Evolutionary conservation across 2,329 filamentous ascomycete species (phyloP).

Genomic region (Epichloe sibirici): DNA sequence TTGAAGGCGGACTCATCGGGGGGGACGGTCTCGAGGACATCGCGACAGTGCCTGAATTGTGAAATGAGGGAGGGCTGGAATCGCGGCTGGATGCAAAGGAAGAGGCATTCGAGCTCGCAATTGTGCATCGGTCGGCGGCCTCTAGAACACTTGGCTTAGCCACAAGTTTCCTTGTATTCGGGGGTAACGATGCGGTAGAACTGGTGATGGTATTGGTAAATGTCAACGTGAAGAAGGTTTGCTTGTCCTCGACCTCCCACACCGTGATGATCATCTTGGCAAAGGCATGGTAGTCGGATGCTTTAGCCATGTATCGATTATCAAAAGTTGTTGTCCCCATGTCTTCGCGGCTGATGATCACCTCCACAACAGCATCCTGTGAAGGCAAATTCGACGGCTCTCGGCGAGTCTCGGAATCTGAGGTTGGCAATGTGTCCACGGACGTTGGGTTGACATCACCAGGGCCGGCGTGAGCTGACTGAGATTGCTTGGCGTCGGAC

Average conservation of each 20-base stretch:
- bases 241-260: conserved; percentile 55
- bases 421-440: conserved; percentile 6
- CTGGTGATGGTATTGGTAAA: conserved; percentile 52
- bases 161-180: conserved; percentile 24
- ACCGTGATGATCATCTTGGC: conserved; percentile 69
- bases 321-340: conserved; percentile 27
- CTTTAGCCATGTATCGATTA: conserved; percentile 21
- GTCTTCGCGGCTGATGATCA: conserved; percentile 46
- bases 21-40: conserved; percentile 50
- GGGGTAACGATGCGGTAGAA: conserved; percentile 21
- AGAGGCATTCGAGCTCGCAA: conserved; percentile 31
- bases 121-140: conserved; percentile 32
- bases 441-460: conserved; percentile 27
- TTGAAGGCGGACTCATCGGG: conserved; percentile 52
- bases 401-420: conserved; percentile 21
- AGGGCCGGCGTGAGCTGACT: conserved; percentile 12
- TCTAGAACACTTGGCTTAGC: conserved; percentile 29
- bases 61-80: conserved; percentile 33
- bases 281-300: conserved; percentile 32
- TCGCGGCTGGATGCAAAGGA: conserved; percentile 36
- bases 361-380: conserved; percentile 54
- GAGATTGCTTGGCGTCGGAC: conserved; percentile 11
- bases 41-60: conserved; percentile 39
- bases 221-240: conserved; percentile 61
- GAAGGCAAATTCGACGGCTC: conserved; percentile 17